Conservation (phyloP, 2,329 filamentous ascomycete genomes). For the Chaetoscypha palmicola region DNA sequence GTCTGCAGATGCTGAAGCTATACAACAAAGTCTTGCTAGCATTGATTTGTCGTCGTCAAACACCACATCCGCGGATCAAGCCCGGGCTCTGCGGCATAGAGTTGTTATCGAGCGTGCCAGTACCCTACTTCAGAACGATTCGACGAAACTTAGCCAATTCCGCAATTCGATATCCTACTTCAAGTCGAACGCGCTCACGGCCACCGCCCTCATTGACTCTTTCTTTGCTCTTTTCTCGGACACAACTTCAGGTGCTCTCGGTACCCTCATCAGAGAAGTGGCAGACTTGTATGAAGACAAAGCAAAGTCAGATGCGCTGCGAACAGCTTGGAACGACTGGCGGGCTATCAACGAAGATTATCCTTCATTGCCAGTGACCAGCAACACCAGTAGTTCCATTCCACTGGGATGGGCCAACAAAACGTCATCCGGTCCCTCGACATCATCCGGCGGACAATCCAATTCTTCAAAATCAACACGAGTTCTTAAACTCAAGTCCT, state of each 20-base stretch:
- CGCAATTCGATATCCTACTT: constrained; percentile 73
- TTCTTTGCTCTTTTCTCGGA: constrained; percentile 81
- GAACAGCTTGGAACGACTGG: constrained; percentile 91
- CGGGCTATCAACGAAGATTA: constrained; percentile 95
- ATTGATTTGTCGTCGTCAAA: constrained; percentile 44
- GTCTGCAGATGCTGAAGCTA: constrained; percentile 18
- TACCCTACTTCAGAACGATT: constrained; percentile 72
- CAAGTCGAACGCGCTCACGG: constrained; percentile 60
- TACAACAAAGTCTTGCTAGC: constrained; percentile 39
- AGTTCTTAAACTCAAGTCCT: constrained; percentile 62
- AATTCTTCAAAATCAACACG: constrained; percentile 40
- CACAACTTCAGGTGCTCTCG: constrained; percentile 70
- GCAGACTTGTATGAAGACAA: constrained; percentile 88
- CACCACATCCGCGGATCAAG: constrained; percentile 70
- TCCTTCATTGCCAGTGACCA: constrained; percentile 72
- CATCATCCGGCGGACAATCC: constrained; percentile 23
- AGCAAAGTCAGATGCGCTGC: constrained; percentile 62
- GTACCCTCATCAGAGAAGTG: constrained; percentile 83
- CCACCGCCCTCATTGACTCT: constrained; percentile 72
- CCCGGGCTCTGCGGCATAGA: constrained; percentile 69
- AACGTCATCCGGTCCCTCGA: constrained; percentile 15
- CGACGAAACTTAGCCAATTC: constrained; percentile 68
- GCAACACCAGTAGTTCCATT: constrained; percentile 36
- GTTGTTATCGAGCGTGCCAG: constrained; percentile 81
- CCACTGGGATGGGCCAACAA: constrained; percentile 28